Base-by-base conservation (phyloP, 2,329 filamentous ascomycete species). In the Penicillium sp. region DNA sequence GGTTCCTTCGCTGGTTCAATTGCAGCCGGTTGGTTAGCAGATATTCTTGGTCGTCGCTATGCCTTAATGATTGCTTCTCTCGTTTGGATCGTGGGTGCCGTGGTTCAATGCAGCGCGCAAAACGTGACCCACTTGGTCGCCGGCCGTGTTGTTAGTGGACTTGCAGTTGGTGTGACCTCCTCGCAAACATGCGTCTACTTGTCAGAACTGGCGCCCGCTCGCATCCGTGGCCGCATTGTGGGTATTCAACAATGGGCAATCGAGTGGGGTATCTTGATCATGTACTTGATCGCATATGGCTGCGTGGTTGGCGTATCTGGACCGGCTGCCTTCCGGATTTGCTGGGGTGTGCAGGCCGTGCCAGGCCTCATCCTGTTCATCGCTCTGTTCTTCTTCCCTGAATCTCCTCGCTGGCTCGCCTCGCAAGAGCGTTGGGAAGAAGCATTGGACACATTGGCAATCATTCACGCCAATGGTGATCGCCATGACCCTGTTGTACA, bases 321-420 rank as follows among this genome's bases (percentile, higher is more conserved):
- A 6, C 64, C 74, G 0, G 74, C 76, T 1, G 75, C 80, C 4
- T 85, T 84, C 72, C 75, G 85, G 15, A 79, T 84, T 2, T 82
- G 84, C 18, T 87, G 85, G 84, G 84, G 81, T 39, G 75, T 85
- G 6, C 85, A 87, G 62, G 83, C 83, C 55, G 68, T 87, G 40
- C 84, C 84, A 0, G 82, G 78, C 25, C 68, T 85, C 18, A 65
- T 84, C 45, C 76, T 87, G 37, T 78, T 85, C 52, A 56, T 77
- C 44, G 82, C 81, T 41, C 77, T 74, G 6, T 77, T 79, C 27
- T 83, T 86, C 68, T 79, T 86, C 42, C 84, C 84, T 3, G 80
- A 84, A 55, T 85, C 82, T 0, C 83, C 83, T 3, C 75, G 84
- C 60, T 86, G 83, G 84, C 73, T 86, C 6, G 83, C 82, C 2